These are phyloP conservation scores for Pseudozyma pruni DNA, from an alignment of 1,284 basidiomycete species.

Conservation along the genomic window DNA sequence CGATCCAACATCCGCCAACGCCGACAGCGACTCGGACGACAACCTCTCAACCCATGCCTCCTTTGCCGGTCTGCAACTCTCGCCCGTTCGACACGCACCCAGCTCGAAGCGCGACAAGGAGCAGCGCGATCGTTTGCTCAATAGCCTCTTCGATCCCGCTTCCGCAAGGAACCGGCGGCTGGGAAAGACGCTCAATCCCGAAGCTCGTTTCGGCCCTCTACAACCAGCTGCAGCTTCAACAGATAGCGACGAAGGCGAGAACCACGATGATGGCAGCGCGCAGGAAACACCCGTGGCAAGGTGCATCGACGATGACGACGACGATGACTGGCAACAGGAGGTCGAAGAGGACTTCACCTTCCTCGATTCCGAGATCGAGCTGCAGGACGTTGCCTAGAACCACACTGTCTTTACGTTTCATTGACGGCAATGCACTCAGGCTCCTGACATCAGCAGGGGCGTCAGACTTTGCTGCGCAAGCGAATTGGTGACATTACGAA, in stretches of 20 bases:
- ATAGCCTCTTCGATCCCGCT: slow-evolving; percentile 23
- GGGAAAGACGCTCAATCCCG: slow-evolving; percentile 11
- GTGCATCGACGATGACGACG: slow-evolving; percentile 30
- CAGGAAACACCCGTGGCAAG: no score
- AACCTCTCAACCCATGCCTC: neutral
- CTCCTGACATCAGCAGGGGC: neutral
- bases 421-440: neutral
- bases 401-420: neutral
- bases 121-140: slow-evolving; percentile 7
- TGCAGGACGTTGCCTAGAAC: slow-evolving; percentile 22
- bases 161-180: neutral
- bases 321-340: slow-evolving; percentile 42
- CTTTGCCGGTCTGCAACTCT: slow-evolving; percentile 29
- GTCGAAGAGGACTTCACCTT: slow-evolving; percentile 43
- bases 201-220: slow-evolving; percentile 26
- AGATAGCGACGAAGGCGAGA: slow-evolving; percentile 4
- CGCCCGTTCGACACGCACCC: slow-evolving; percentile 20
- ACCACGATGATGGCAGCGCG: no score
- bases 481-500: slow-evolving; percentile 22
- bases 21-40: slow-evolving; percentile 15
- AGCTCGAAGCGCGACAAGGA: neutral
- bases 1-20: neutral
- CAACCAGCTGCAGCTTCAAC: slow-evolving; percentile 5
- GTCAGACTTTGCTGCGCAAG: neutral
- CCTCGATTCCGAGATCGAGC: slow-evolving; percentile 40